Conservation (phyloP, 1,284 basidiomycete species). For the Trametes hirsuta region DNA sequence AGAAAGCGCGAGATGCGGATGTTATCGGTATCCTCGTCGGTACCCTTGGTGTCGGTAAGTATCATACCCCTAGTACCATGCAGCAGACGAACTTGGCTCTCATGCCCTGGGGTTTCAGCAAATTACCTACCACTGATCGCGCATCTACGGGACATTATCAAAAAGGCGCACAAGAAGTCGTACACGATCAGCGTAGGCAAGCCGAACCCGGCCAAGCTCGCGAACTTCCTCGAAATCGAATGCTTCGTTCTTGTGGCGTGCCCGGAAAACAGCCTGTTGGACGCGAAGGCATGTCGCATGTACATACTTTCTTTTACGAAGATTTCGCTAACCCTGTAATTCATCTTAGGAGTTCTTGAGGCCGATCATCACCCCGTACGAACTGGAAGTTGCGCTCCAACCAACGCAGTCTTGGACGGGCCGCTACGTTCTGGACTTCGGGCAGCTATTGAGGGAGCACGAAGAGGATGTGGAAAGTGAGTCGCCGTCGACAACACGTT, state of each 20-base stretch:
- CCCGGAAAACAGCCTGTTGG: constrained; percentile 90
- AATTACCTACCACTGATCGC: constrained; percentile 84
- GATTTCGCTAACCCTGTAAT: neutral
- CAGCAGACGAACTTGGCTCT: neutral
- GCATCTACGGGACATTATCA: constrained; percentile 72
- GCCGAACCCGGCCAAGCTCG: constrained; percentile 93
- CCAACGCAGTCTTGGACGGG: constrained; percentile 76
- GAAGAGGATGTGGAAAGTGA: constrained; percentile 12
- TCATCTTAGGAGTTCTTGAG: constrained; percentile 78
- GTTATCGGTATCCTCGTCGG: constrained; percentile 96
- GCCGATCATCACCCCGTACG: constrained; percentile 95
- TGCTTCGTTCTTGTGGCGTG: constrained; percentile 96
- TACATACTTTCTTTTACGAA: neutral
- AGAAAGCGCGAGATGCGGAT: constrained; percentile 90
- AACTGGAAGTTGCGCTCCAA: constrained; percentile 83
- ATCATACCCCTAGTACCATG: neutral
- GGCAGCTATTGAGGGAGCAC: constrained; percentile 58
- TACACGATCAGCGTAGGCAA: constrained; percentile 98
- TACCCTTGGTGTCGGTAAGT: constrained; percentile 86
- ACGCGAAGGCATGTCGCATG: constrained; percentile 62
- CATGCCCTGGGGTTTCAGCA: constrained; percentile 42
- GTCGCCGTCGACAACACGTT: neutral
- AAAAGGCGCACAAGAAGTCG: constrained; percentile 76
- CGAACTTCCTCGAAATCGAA: constrained; percentile 96
- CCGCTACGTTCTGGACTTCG: constrained; percentile 83